Base-by-base conservation (phyloP, 2,329 filamentous ascomycete genomes). In the Cladophialophora yegresii region DNA sequence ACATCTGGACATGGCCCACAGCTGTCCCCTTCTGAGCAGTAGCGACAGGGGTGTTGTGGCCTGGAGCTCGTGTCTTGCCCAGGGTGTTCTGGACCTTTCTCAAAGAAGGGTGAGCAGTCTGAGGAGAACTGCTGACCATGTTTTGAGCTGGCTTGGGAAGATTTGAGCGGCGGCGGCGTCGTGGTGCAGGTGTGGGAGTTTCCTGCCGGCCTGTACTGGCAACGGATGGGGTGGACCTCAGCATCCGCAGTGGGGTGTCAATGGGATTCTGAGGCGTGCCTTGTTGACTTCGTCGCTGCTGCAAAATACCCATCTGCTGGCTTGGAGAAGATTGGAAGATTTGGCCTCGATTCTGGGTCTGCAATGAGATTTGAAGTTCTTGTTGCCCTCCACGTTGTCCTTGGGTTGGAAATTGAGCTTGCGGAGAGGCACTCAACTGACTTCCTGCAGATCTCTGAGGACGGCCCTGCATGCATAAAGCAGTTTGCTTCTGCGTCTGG, bases 121-220 rank as follows among this genome's bases (percentile, higher is more conserved):
- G 26, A 32, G 16, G 16, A 49, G 55, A 49, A 32, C n/a, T 32
- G 40, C 12, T 8, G 28, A 30, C 12, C 13, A 30, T 30, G n/a
- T 58, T 58, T 43, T 43, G 36, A n/a, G 1, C 36, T 12, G 40
- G 8, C 28, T 22, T 47, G 23, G n/a, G 49, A 58, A 32, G 16
- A 13, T 40, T 49, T 10, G 55, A 47, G 13, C 26, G 26, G 23
- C 26, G 26, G 23, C 40, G 55, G 23, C 20, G n/a, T 13, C 55
- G 55, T 12, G 55, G 30, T 32, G 55, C 26, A 33, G 55, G 55
- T 16, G 55, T 58, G 10, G 55, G 55, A 9, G 55, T 58, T 13
- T 26, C 55, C 23, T 43, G 40, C 20, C 16, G 36, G 8, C 26
- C 12, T 30, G 26, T 26, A 12, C 26, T 12, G 55, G 55, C 22